phyloP scores from a whole-genome alignment of 305 asterid species.

The Petunia hybrid region DNA sequence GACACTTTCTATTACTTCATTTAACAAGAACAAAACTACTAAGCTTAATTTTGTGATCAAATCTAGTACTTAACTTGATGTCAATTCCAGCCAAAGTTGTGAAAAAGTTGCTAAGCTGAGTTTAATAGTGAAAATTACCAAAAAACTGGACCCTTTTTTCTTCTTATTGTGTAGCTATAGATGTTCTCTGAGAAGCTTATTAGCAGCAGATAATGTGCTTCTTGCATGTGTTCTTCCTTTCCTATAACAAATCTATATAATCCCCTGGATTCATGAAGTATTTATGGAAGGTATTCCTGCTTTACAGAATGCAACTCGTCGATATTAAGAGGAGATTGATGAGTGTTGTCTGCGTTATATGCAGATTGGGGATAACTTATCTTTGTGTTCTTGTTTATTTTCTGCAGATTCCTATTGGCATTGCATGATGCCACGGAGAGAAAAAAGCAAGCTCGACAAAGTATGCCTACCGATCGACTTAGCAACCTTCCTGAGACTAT shows the following conservation, averaged over 20 bases:
- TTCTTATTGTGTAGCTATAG: not conserved
- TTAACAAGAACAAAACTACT: too few species aligned
- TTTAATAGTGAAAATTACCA: not conserved
- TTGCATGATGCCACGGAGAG: not conserved
- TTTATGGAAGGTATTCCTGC: not conserved
- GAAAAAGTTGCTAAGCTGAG: not conserved
- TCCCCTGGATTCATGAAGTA: not conserved
- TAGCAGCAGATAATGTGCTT: not conserved
- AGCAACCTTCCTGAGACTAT: slow-evolving; percentile 34
- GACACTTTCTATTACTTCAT: too few species aligned
- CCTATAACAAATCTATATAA: not conserved
- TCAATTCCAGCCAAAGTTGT: slow-evolving; percentile 10
- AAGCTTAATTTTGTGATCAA: too few species aligned
- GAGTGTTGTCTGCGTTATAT: not conserved
- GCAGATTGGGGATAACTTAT: not conserved
- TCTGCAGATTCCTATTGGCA: slow-evolving; percentile 24
- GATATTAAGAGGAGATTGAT: not conserved
- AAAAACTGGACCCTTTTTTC: not conserved
- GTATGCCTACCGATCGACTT: not conserved
- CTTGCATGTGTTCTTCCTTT: not conserved
- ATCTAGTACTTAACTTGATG: not conserved
- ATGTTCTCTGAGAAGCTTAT: not conserved
- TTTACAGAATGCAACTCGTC: not conserved
- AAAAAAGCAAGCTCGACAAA: too few species aligned
- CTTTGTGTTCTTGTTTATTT: not conserved